phyloP scores from a whole-genome alignment of 257 asterid genomes.

The Scutellaria baicalensis region DNA sequence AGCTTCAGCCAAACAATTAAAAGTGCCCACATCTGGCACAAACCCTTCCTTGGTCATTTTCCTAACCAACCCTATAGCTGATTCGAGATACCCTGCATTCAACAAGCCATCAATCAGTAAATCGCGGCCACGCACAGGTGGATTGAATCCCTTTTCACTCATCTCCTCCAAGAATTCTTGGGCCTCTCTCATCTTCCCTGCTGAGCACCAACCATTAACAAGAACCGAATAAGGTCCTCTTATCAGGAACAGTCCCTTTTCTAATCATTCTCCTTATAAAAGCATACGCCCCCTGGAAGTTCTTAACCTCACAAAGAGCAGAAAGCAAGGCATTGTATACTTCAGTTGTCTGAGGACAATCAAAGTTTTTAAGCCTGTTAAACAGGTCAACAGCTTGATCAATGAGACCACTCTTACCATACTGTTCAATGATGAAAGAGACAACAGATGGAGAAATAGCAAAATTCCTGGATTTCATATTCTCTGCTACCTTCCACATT shows the following conservation, averaged over 20 bases:
- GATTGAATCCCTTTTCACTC: slow-evolving; percentile 83
- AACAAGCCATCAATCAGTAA: slow-evolving; percentile 77
- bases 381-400: slow-evolving; percentile 86
- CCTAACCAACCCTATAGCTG: slow-evolving; percentile 83
- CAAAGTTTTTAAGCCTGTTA: slow-evolving; percentile 65
- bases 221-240: slow-evolving; percentile 74
- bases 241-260: slow-evolving; percentile 65
- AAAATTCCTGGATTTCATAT: slow-evolving; percentile 62
- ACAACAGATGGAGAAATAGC: slow-evolving; percentile 67
- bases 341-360: slow-evolving; percentile 67
- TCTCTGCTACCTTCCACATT: slow-evolving; percentile 94
- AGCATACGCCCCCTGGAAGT: slow-evolving; percentile 92
- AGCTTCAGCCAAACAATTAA: slow-evolving; percentile 77
- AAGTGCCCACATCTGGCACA: slow-evolving; percentile 79
- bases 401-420: slow-evolving; percentile 76
- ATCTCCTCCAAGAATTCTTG: slow-evolving; percentile 92
- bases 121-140: slow-evolving; percentile 96
- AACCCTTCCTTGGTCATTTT: slow-evolving; percentile 87
- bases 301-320: slow-evolving; percentile 87
- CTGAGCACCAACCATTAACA: slow-evolving; percentile 93
- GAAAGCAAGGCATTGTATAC: slow-evolving; percentile 84
- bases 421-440: slow-evolving; percentile 82
- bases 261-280: slow-evolving; percentile 86
- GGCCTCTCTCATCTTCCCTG: slow-evolving; percentile 94
- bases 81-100: slow-evolving; percentile 95